Percentiles rank a stretch among this genome's conserved stretches.
Evolutionary conservation across 768 basidiomycete genomes (phyloP).

Genomic region (Lentinula aciculospora): DNA sequence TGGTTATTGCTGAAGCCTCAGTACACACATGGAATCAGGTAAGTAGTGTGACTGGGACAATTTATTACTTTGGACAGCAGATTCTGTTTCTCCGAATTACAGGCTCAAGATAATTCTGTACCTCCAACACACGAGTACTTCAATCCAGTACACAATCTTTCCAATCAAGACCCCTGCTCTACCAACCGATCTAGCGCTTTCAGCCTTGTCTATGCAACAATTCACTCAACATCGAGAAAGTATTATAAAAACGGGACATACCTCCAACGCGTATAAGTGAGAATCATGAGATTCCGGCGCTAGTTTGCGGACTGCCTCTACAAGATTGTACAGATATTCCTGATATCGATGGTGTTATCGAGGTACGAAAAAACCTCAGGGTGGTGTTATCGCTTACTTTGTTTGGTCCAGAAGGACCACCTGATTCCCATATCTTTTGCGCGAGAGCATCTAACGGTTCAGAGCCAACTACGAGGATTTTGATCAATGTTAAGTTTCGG

Average conservation of each 20-base stretch:
- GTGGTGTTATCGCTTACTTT: conserved; percentile 57
- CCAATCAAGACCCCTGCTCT: neutral
- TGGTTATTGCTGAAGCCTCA: too few relatives aligned
- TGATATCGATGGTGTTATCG: conserved; percentile 28
- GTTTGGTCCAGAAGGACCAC: conserved; percentile 87
- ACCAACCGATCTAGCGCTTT: neutral
- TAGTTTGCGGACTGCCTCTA: conserved; percentile 64
- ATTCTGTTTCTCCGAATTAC: too few relatives aligned
- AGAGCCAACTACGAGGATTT: conserved; percentile 57
- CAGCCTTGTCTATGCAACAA: conserved; percentile 18
- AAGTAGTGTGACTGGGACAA: too few relatives aligned
- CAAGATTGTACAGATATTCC: conserved; percentile 86
- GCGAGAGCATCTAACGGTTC: conserved; percentile 72
- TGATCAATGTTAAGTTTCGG: neutral
- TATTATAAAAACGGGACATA: conserved; percentile 14
- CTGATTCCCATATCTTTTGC: conserved; percentile 61
- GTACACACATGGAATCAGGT: too few relatives aligned
- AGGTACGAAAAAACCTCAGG: too few relatives aligned
- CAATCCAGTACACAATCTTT: too few relatives aligned
- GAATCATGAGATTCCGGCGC: conserved; percentile 71
- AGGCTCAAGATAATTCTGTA: too few relatives aligned
- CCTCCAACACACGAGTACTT: neutral
- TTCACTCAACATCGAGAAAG: conserved; percentile 42
- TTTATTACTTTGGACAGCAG: too few relatives aligned
- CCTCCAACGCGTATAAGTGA: conserved; percentile 75